Evolutionary conservation across 352 stramenopile genomes (phyloP), one percentile per base, ranked within the genome.

Genomic region (Halophytophthora batemanensis): DNA sequence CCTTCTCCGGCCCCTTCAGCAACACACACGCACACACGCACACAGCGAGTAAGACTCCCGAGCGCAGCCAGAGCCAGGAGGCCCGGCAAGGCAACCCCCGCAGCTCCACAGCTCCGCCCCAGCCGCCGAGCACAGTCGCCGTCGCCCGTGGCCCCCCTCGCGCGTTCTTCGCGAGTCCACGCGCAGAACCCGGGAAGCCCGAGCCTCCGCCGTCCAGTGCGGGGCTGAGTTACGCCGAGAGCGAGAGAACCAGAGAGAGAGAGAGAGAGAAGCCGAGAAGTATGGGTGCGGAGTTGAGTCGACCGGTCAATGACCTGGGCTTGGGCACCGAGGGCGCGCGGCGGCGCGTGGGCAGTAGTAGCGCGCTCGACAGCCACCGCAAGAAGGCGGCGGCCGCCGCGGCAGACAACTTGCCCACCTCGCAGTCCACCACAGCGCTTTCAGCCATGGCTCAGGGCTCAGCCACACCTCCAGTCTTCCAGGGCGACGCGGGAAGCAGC

Each of bases 201-300:
- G 25, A 31, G 25, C 25, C 25, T 31, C 25, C 8, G 8, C 4
- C 25, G 25, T 31, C 25, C 25, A 31, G 25, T 31, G 25, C 25
- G 4, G 25, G n/a, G 33, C 33, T 13, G 33, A 38, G 33, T 38
- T 17, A 38, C 25, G 25, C 25, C 25, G 25, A 31, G 25, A 31
- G 25, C 4, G 25, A 31, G 8, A 31, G 4, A 31, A 31, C 4
- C 25, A 31, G 19, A 19, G 45, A 15, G 15, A 12, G 13, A 31
- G 23, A 45, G 38, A 41, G 28, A 33, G n/a, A 14, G 21, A 8
- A 23, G 18, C 35, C 12, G 13, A 22, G 36, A 25, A 46, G 8
- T 19, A 91, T 90, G 78, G 82, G 78, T 41, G 79, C 78, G 2
- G 82, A 90, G 50, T 56, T 87, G 45, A 92, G 81, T 57, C 82